Conservation (phyloP, 352 stramenopile species). For the Pythium volutum region DNA sequence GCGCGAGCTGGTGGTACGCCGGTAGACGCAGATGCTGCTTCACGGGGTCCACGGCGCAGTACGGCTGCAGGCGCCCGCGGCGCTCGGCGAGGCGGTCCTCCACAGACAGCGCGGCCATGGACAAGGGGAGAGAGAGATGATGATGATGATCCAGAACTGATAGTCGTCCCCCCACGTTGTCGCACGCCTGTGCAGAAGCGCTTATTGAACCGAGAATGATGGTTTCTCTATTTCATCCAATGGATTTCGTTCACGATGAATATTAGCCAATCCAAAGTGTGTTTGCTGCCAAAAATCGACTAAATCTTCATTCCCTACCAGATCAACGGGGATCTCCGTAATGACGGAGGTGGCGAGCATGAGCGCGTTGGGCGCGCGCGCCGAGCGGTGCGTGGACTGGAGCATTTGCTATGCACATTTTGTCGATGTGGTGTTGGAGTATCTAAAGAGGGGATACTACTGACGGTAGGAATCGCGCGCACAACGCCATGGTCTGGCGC, state of each 20-base stretch:
- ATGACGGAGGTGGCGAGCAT: constrained; percentile 27
- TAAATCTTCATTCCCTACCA: not conserved
- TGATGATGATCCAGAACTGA: not conserved
- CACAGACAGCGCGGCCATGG: constrained; percentile 24
- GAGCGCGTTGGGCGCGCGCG: constrained; percentile 22
- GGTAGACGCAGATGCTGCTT: constrained; percentile 59
- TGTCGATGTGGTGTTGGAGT: not conserved
- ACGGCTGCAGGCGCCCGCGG: constrained; percentile 51
- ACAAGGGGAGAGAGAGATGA: too few species aligned
- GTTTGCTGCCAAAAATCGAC: not conserved
- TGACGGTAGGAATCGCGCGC: constrained; percentile 49
- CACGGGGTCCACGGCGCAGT: constrained; percentile 61
- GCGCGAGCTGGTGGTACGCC: constrained; percentile 70
- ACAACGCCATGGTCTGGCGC: constrained; percentile 69
- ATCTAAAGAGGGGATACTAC: not conserved
- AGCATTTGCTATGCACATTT: not conserved
- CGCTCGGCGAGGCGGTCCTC: constrained; percentile 56
- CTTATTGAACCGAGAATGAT: constrained; percentile 17
- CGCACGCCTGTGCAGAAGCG: not conserved
- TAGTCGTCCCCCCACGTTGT: not conserved
- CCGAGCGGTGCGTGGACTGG: constrained; percentile 14
- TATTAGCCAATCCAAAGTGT: constrained; percentile 2
- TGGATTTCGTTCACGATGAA: not conserved
- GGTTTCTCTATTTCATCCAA: constrained; percentile 16
- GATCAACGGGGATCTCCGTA: not conserved